These are phyloP conservation scores for Priceomyces melissophilus DNA, from an alignment of 805 yeast genomes.

Conservation along the genomic window DNA sequence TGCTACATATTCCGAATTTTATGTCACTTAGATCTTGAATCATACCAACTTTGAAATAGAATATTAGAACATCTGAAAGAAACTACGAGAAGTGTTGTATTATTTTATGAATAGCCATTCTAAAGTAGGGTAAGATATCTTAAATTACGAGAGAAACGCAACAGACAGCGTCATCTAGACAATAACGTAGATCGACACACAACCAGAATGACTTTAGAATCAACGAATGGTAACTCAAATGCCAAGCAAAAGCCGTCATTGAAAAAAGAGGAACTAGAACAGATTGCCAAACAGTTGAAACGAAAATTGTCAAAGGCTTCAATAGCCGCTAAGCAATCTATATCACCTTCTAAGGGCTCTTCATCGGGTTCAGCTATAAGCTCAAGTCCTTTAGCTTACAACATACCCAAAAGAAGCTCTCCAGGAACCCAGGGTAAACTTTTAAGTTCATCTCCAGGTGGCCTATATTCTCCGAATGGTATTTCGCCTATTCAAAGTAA, in stretches of 20 bases:
- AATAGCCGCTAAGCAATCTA: slow-evolving; percentile 39
- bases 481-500: slow-evolving; percentile 40
- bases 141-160: slow-evolving; percentile 18
- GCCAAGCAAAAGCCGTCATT: slow-evolving; percentile 31
- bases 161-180: slow-evolving; percentile 12
- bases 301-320: slow-evolving; percentile 40
- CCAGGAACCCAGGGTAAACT: slow-evolving; percentile 10
- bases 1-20: no score
- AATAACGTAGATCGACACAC: slow-evolving; percentile 1
- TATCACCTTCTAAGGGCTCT: slow-evolving; percentile 14
- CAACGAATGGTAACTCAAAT: slow-evolving; percentile 8
- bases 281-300: slow-evolving; percentile 42
- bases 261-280: slow-evolving; percentile 43
- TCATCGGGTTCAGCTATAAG: slow-evolving; percentile 6
- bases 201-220: slow-evolving; percentile 6
- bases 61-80: background rate
- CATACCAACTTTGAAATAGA: background rate
- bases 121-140: no score
- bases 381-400: slow-evolving; percentile 29
- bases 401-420: slow-evolving; percentile 23
- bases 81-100: background rate
- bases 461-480: slow-evolving; percentile 37
- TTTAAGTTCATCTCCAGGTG: slow-evolving; percentile 25
- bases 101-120: slow-evolving; percentile 15
- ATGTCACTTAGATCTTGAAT: no score